phyloP scores from a whole-genome alignment of 2,329 filamentous ascomycete genomes.

The Calcarisporium arbuscula region DNA sequence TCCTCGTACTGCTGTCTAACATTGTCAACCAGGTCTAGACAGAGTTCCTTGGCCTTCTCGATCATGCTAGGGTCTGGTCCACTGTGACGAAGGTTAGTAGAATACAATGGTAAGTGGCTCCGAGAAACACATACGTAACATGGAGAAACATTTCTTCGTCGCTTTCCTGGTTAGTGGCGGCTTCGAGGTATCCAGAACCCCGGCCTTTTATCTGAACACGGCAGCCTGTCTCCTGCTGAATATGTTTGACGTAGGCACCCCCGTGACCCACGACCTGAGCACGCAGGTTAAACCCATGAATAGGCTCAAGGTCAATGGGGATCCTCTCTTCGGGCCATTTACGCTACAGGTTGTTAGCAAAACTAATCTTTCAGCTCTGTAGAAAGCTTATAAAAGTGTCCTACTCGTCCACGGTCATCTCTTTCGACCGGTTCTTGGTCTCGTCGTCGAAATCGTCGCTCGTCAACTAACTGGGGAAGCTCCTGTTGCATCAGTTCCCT shows the following conservation, averaged over 20 bases:
- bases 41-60: conserved; percentile 78
- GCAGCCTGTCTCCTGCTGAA: conserved; percentile 90
- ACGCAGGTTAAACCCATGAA: conserved; percentile 91
- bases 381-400: conserved; percentile 23
- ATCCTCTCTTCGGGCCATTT: conserved; percentile 99
- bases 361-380: background rate
- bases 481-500: conserved; percentile 96
- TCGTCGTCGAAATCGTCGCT: conserved; percentile 80
- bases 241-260: conserved; percentile 95
- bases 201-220: conserved; percentile 97
- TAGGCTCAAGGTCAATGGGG: conserved; percentile 80
- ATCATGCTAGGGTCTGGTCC: conserved; percentile 86
- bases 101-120: conserved; percentile 23
- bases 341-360: conserved; percentile 48
- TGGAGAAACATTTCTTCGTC: conserved; percentile 97
- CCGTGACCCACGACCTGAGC: conserved; percentile 94
- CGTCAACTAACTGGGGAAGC: conserved; percentile 89
- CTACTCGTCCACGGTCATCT: conserved; percentile 81
- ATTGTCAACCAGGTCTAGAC: conserved; percentile 78
- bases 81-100: conserved; percentile 37
- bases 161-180: conserved; percentile 79
- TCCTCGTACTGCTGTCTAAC: conserved; percentile 86
- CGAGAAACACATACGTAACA: conserved; percentile 65
- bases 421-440: conserved; percentile 74
- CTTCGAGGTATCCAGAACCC: conserved; percentile 89